A percentile compares a stretch with the other conserved stretches of the same genome.
phyloP scores from a whole-genome alignment of 768 basidiomycete species.

The Amanita jacksonii region DNA sequence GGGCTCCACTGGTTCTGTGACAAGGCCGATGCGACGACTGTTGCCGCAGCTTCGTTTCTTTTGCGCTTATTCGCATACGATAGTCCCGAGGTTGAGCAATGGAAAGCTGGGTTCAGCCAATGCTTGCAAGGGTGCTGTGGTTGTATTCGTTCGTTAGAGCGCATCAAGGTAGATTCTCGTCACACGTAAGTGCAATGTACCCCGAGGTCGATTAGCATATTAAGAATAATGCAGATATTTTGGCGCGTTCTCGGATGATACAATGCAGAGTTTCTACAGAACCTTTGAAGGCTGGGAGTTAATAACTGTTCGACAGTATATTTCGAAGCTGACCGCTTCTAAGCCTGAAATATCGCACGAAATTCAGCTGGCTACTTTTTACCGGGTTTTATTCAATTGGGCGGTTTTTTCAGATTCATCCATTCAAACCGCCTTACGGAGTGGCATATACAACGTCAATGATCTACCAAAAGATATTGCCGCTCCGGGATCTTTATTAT shows the following conservation, averaged over 20 bases:
- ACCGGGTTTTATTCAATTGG: conserved; percentile 57
- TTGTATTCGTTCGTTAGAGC: conserved; percentile 62
- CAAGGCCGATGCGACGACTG: conserved; percentile 42
- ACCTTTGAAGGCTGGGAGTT: conserved; percentile 64
- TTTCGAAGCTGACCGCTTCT: conserved; percentile 8
- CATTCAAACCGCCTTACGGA: conserved; percentile 33
- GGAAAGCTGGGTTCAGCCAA: conserved; percentile 46
- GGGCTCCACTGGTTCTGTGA: conserved; percentile 77
- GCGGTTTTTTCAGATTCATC: conserved; percentile 41
- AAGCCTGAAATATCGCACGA: conserved; percentile 10
- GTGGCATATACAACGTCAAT: conserved; percentile 21
- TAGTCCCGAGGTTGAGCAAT: conserved; percentile 44
- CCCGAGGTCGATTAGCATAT: no score
- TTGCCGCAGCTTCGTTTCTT: conserved; percentile 70
- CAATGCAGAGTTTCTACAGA: conserved; percentile 48
- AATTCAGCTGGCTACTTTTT: conserved; percentile 35
- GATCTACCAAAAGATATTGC: conserved; percentile 51
- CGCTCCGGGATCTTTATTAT: conserved; percentile 50
- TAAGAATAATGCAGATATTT: conserved; percentile 52
- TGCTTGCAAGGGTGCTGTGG: conserved; percentile 56
- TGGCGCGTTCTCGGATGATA: conserved; percentile 45
- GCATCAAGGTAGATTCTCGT: conserved; percentile 53
- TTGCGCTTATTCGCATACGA: conserved; percentile 76
- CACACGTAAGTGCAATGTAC: conserved; percentile 69
- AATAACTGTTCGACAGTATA: conserved; percentile 32